Evolutionary conservation across 176 grass and related monocot genomes (phyloP).

Genomic region (bread wheat (Triticum aestivum)): IWGSC_CS_RefSeq_v2.1 NC_057804.1:27521703-27522202

Average conservation of each 20-base stretch:
- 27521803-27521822: neutral
- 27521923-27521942: neutral
- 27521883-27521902: neutral
- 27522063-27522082: neutral
- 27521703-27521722: neutral
- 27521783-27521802: constrained; percentile 24
- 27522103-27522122: neutral
- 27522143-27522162: neutral
- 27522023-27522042: neutral
- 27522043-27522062: neutral
- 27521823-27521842: neutral
- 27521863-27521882: neutral
- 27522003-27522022: neutral
- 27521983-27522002: neutral
- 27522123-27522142: constrained; percentile 16
- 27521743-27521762: constrained; percentile 23
- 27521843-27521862: neutral
- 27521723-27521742: neutral
- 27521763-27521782: neutral
- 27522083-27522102: neutral
- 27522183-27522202: neutral
- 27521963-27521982: neutral
- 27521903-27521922: neutral
- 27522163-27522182: neutral
- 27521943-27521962: constrained; percentile 6